A percentile compares a stretch with the other conserved stretches of the same genome.
Evolutionary conservation across 139 green algal species (phyloP).

Genomic region (Spirogloea muscicola): DNA sequence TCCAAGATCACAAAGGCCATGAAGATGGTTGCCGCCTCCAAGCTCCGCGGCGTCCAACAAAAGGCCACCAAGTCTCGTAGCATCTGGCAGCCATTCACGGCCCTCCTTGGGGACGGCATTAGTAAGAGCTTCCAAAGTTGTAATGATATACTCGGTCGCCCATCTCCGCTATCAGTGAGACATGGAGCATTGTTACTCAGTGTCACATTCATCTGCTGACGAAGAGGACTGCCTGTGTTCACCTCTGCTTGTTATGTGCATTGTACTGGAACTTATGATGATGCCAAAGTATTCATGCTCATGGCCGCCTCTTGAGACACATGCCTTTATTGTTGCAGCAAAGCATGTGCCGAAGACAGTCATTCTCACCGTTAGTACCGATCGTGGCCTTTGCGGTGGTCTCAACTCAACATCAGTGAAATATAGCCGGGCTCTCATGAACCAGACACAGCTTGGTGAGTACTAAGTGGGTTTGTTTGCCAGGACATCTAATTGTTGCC

Average conservation of each 20-base stretch:
- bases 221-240: too few relatives aligned
- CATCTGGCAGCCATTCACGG: slow-evolving; percentile 76
- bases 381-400: slow-evolving; percentile 94
- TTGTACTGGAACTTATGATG: too few relatives aligned
- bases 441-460: slow-evolving; percentile 26
- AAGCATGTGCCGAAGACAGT: slow-evolving; percentile 53
- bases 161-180: too few relatives aligned
- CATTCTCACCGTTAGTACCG: slow-evolving; percentile 81
- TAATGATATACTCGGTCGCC: too few relatives aligned
- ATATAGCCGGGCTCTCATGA: slow-evolving; percentile 57
- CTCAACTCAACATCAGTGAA: slow-evolving; percentile 96
- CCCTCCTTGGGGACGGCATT: slow-evolving; percentile 87
- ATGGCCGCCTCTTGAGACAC: too few relatives aligned
- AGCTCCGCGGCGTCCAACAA: slow-evolving; percentile 85
- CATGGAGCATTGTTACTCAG: too few relatives aligned
- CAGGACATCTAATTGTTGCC: background rate
- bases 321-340: background rate
- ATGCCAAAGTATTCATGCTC: too few relatives aligned
- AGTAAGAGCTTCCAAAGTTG: slow-evolving; percentile 49
- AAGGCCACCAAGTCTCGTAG: slow-evolving; percentile 68
- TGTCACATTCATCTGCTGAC: too few relatives aligned
- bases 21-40: slow-evolving; percentile 99
- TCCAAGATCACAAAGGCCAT: slow-evolving; percentile 99
- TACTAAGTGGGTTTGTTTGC: too few relatives aligned
- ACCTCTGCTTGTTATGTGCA: too few relatives aligned